phyloP scores from a whole-genome alignment of 345 rosid genomes.

The Brassica nigra region DNA sequence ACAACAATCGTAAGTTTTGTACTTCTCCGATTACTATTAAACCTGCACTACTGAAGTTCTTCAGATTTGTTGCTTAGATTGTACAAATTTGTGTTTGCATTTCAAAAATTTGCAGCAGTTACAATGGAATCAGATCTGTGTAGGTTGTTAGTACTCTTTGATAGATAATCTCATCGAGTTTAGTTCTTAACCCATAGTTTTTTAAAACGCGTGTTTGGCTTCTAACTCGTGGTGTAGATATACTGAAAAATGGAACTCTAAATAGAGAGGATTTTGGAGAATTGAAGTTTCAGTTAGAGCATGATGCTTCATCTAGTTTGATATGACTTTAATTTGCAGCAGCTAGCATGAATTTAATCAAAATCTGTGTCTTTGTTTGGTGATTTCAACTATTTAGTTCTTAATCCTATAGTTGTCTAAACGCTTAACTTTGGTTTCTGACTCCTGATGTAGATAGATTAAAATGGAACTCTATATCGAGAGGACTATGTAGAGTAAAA shows the following conservation, averaged over 20 bases:
- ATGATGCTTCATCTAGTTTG: background rate
- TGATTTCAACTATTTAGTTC: slow-evolving; percentile 6
- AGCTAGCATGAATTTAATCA: background rate
- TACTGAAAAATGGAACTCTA: background rate
- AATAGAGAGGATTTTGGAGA: background rate
- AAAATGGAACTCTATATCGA: background rate
- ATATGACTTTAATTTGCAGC: background rate
- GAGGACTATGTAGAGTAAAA: background rate
- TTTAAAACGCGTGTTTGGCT: background rate
- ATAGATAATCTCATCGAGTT: background rate
- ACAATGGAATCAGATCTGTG: background rate
- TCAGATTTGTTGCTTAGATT: background rate
- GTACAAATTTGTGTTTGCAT: slow-evolving; percentile 22
- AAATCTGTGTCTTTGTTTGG: slow-evolving; percentile 3
- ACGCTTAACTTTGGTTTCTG: slow-evolving; percentile 5
- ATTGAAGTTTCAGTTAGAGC: background rate
- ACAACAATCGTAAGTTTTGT: background rate
- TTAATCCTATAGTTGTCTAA: background rate
- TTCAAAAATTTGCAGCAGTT: background rate
- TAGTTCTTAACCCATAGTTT: background rate
- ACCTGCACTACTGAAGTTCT: background rate
- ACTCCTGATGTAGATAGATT: background rate
- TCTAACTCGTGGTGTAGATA: background rate
- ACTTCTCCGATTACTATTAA: background rate
- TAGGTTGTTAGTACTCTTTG: background rate